Evolutionary conservation across 805 yeast genomes (phyloP), one percentile per base, ranked within the genome.

Genomic region (Debaryomyces hansenii): DNA sequence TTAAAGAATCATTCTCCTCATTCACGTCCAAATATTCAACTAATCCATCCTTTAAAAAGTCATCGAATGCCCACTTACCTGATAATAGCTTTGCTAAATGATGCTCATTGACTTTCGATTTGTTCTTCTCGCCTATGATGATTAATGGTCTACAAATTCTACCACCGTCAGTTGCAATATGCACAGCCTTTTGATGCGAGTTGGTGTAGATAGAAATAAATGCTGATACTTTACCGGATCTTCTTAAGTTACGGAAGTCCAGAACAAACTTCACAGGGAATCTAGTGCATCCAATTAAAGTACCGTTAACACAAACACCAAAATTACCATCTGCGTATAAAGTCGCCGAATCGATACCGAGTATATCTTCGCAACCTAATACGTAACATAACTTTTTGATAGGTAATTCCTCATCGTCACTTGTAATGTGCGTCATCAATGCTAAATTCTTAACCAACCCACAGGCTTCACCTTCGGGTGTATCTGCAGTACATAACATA

Each of bases 391-490:
- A 72, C 45, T 79, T 80, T 51, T 77, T 80, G 34, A 94, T 82
- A 14, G 99, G 98, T 8, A 77, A 87, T 59, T 92, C 97, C 66
- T 94, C 99, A 58, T 90, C 97, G 68, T 94, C 99, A 1, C 99
- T 92, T 4, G 99, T 94, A 60, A 94, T 94, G 68, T 94, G 99
- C 9, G 99, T 94, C 99, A 94, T 94, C 40, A 94, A 77, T 1
- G 99, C 99, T 65, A 94, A 75, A 63, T 94, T 94, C 70, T 94
- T 94, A 32, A 94, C 99, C 67, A 94, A 79, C 62, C 99, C 99
- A 82, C 99, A 94, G 0, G 99, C 99, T 70, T 94, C 99, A 78
- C 99, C 99, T 79, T 94, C 99, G 1, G 99, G 99, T 0, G 99
- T 94, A 79, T 94, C 99, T 0, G 98, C 88, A 5, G 98, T 90